Conservation (phyloP, 2,329 filamentous ascomycete species). For the Aspergillus eucalypticola region DNA sequence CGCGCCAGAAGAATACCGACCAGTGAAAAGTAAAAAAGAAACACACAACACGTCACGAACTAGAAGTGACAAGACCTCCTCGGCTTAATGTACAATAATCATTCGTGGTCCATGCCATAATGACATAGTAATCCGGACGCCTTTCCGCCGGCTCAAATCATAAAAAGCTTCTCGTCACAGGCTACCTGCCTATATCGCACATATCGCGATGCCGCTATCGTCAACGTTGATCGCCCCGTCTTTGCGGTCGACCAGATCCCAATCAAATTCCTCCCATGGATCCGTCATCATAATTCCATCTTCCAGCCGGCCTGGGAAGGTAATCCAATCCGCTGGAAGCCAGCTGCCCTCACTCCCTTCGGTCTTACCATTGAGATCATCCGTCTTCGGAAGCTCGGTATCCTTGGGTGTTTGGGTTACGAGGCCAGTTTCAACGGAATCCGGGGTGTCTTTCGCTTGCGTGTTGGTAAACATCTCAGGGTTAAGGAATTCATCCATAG, state of each 20-base stretch:
- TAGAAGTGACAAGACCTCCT: constrained; percentile 10
- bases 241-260: constrained; percentile 40
- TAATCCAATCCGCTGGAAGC: constrained; percentile 37
- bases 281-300: constrained; percentile 28
- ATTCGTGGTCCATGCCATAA: constrained; percentile 22
- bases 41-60: constrained; percentile 5
- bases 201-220: constrained; percentile 30
- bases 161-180: constrained; percentile 10
- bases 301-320: constrained; percentile 30
- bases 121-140: constrained; percentile 10
- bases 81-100: constrained; percentile 23
- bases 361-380: constrained; percentile 33
- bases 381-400: constrained; percentile 34
- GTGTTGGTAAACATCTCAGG: constrained; percentile 37
- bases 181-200: constrained; percentile 23
- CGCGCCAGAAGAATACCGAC: constrained; percentile 16
- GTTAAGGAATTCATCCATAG: constrained; percentile 42
- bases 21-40: background rate
- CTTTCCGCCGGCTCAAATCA: constrained; percentile 16
- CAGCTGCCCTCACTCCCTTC: constrained; percentile 30
- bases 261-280: constrained; percentile 39
- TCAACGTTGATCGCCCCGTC: constrained; percentile 29
- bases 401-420: constrained; percentile 42
- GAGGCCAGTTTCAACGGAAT: constrained; percentile 38
- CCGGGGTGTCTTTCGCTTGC: constrained; percentile 38